Base-by-base conservation (phyloP, 768 basidiomycete species). In the Rhizopogon vinicolor region DNA sequence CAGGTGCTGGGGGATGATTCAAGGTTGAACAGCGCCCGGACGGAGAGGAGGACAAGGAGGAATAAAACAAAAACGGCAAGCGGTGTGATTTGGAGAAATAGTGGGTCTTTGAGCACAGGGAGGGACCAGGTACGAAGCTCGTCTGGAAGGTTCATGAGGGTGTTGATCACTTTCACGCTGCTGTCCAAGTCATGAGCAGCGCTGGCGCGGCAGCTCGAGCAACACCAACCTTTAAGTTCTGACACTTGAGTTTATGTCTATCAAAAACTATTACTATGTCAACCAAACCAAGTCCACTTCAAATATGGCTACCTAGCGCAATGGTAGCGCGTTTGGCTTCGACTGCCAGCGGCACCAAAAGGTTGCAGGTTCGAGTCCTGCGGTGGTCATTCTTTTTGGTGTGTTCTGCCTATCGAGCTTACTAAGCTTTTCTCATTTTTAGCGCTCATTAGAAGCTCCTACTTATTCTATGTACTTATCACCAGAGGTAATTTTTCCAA, bases 301-400 rank as follows among this genome's bases (percentile, higher is more conserved):
- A 7, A 10, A 10, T 14, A 75, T 71, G 85, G 83, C 81, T 85
- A 82, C 86, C 85, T 90, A 75, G 87, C 88, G 86, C 88, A 89
- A 90, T 89, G 88, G 88, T 89, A 90, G 88, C 88, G 88, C 88
- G 87, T 90, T 88, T 89, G 87, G 87, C 87, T 90, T 90, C 88
- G 87, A 88, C 80, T 64, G 84, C 76, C 60, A 72, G 74, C 72
- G 83, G 75, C 59, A 91, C 88, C 89, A 89, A 89, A 87, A 90
- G 89, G 89, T 86, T 91, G 89, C 88, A 91, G 89, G 89, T 91
- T 91, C 89, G 87, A 91, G 87, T 88, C 89, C 89, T 89, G 89
- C 87, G 85, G 87, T 87, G 85, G 83, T 89, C 87, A 88, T 68
- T 72, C n/a, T 37, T 25, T 19, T 31, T 44, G 28, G 46, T 42